Conservation (phyloP, 1,139 yeast genomes). For the Arxiozyma slooffiae region DNA sequence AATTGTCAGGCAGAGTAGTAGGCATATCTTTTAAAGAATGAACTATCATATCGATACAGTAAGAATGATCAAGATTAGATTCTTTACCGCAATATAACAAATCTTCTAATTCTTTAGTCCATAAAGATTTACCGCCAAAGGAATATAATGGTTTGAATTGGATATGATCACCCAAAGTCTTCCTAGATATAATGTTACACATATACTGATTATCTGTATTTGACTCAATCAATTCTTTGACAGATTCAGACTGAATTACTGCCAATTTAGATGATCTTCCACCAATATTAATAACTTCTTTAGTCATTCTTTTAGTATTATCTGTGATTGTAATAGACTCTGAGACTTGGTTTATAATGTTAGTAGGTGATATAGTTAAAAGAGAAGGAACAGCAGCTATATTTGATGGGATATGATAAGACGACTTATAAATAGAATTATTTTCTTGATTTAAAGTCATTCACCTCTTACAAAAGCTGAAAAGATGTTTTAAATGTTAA, state of each 20-base stretch:
- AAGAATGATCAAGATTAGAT: slow-evolving; percentile 40
- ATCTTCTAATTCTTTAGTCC: slow-evolving; percentile 93
- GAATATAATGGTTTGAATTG: slow-evolving; percentile 80
- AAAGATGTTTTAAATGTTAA: neutral
- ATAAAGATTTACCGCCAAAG: slow-evolving; percentile 89
- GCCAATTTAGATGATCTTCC: slow-evolving; percentile 86
- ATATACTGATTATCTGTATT: slow-evolving; percentile 48
- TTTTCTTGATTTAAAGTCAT: slow-evolving; percentile 25
- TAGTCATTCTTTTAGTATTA: slow-evolving; percentile 7
- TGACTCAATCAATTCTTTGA: slow-evolving; percentile 49
- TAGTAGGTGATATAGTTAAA: neutral
- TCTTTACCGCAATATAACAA: slow-evolving; percentile 38
- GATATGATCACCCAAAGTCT: slow-evolving; percentile 84
- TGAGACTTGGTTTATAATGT: neutral
- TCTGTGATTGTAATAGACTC: neutral
- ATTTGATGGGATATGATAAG: neutral
- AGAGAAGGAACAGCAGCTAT: neutral
- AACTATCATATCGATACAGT: slow-evolving; percentile 67
- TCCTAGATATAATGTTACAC: slow-evolving; percentile 66
- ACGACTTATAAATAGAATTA: neutral
- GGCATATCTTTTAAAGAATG: slow-evolving; percentile 96
- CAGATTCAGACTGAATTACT: slow-evolving; percentile 71
- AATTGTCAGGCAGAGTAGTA: slow-evolving; percentile 79
- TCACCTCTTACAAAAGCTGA: neutral
- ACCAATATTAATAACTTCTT: slow-evolving; percentile 43